A percentile compares a stretch with the other conserved stretches of the same genome.
Conservation (phyloP, 2,329 filamentous ascomycete genomes). For the Pyricularia pennisetigena region DNA sequence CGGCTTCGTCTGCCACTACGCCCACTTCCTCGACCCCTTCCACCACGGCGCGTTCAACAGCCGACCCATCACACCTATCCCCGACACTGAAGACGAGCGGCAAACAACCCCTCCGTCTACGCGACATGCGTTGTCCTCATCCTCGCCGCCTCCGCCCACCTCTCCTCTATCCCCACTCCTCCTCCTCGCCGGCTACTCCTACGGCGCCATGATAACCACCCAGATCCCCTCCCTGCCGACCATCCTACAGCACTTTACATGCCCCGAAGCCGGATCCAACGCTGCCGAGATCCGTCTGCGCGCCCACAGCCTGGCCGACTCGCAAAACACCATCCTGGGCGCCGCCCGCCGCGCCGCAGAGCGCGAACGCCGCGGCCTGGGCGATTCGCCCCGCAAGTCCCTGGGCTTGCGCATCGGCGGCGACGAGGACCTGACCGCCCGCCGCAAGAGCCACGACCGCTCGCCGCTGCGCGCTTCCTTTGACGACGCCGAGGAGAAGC, state of each 20-base stretch:
- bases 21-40: slow-evolving; percentile 46
- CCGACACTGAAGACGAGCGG: slow-evolving; percentile 1
- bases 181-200: slow-evolving; percentile 72
- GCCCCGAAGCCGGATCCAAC: slow-evolving; percentile 41
- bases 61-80: background rate
- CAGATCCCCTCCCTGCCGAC: slow-evolving; percentile 54
- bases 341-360: slow-evolving; percentile 15
- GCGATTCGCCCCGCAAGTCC: slow-evolving; percentile 20
- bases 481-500: slow-evolving; percentile 33
- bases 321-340: slow-evolving; percentile 42
- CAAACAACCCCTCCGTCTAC: slow-evolving; percentile 3
- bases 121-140: background rate
- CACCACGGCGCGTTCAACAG: slow-evolving; percentile 2
- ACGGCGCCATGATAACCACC: slow-evolving; percentile 74
- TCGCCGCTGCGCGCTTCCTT: slow-evolving; percentile 10
- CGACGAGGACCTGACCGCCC: slow-evolving; percentile 27
- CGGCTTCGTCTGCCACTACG: slow-evolving; percentile 70
- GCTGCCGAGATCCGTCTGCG: slow-evolving; percentile 60
- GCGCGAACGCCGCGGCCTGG: slow-evolving; percentile 14
- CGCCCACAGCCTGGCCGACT: slow-evolving; percentile 57
- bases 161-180: slow-evolving; percentile 21
- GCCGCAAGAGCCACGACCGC: slow-evolving; percentile 27
- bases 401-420: slow-evolving; percentile 39
- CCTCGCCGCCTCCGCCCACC: background rate
- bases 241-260: slow-evolving; percentile 50